Evolutionary conservation across 805 yeast species (phyloP).

Genomic region (Wickerhamiella azymoides): DNA sequence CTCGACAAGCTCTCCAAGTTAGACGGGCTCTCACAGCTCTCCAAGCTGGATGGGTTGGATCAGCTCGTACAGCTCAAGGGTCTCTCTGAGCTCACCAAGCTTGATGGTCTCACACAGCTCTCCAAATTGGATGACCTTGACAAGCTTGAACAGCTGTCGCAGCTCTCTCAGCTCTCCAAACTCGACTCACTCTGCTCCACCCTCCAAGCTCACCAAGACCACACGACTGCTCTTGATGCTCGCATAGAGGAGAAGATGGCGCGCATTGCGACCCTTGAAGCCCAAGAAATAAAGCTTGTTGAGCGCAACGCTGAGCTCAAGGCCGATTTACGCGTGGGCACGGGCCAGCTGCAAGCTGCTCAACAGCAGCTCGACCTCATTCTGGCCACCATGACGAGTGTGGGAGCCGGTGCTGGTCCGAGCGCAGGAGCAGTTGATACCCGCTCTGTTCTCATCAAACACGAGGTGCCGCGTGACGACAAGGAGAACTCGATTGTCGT

Average conservation of each 20-base stretch:
- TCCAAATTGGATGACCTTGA: not conserved
- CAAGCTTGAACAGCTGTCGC: not conserved
- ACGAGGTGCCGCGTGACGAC: constrained; percentile 9
- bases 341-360: constrained; percentile 10
- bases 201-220: not conserved
- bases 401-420: constrained; percentile 10
- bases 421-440: constrained; percentile 15
- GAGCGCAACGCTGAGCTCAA: constrained; percentile 11
- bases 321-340: constrained; percentile 13
- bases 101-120: not conserved
- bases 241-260: constrained; percentile 5
- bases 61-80: constrained; percentile 9
- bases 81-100: constrained; percentile 5
- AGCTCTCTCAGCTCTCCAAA: not conserved
- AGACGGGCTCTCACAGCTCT: not conserved
- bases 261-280: constrained; percentile 10
- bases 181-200: not conserved
- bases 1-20: not conserved
- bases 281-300: constrained; percentile 9
- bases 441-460: constrained; percentile 8
- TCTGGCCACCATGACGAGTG: constrained; percentile 15
- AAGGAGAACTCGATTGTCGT: constrained; percentile 16
- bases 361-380: constrained; percentile 14
- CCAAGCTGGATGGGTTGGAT: not conserved
- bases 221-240: not conserved